Conservation (phyloP, 768 basidiomycete genomes). For the Rhodotorula diobovata region DNA sequence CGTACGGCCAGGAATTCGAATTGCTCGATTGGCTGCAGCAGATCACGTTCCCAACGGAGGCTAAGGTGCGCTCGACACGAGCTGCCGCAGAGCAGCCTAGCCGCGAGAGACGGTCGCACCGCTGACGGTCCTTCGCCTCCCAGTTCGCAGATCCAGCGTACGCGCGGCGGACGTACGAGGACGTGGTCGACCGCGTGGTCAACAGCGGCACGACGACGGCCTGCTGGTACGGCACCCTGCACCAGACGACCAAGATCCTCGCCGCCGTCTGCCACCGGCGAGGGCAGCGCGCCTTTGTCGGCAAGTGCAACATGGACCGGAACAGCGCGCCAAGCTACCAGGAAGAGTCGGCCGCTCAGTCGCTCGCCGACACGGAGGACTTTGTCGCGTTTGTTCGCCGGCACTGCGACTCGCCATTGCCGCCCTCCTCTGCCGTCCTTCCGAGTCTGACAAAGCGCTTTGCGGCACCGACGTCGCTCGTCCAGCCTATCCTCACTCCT, state of each 20-base stretch:
- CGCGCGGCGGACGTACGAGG: slow-evolving; percentile 63
- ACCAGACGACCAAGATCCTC: slow-evolving; percentile 72
- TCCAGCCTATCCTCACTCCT: slow-evolving; percentile 87
- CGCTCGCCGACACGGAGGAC: slow-evolving; percentile 57
- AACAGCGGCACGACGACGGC: slow-evolving; percentile 57
- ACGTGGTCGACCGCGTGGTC: slow-evolving; percentile 60
- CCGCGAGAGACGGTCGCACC: background rate
- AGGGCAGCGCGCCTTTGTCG: slow-evolving; percentile 52
- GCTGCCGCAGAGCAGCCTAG: too few species aligned
- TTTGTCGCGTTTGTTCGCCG: slow-evolving; percentile 66
- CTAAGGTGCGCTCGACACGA: slow-evolving; percentile 50
- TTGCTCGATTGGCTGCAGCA: slow-evolving; percentile 78
- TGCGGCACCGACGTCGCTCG: slow-evolving; percentile 52
- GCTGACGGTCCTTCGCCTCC: background rate
- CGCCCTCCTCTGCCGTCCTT: slow-evolving; percentile 37
- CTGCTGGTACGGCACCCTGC: slow-evolving; percentile 82
- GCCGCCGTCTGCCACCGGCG: slow-evolving; percentile 65
- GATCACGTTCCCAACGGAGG: slow-evolving; percentile 82
- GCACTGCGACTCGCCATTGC: slow-evolving; percentile 36
- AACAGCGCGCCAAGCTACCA: slow-evolving; percentile 66
- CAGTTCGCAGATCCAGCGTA: slow-evolving; percentile 63
- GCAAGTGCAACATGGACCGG: slow-evolving; percentile 90
- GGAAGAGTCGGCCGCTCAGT: slow-evolving; percentile 30
- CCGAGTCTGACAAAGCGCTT: background rate
- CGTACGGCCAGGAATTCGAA: slow-evolving; percentile 68